These are phyloP conservation scores for Irpex sp. DNA, from an alignment of 1,284 basidiomycete genomes.

Conservation along the genomic window DNA sequence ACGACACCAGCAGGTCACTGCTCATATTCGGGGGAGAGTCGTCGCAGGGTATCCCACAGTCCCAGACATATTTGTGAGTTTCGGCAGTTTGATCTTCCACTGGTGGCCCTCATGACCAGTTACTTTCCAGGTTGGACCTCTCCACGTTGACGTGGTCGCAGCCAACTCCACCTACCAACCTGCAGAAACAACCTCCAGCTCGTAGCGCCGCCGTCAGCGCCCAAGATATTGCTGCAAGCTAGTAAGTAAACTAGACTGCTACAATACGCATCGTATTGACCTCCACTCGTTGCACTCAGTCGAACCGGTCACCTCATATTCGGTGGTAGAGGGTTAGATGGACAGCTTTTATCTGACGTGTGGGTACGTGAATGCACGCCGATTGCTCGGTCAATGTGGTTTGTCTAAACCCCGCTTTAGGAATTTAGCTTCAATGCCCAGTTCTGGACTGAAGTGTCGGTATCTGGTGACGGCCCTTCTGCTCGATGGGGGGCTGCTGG, in stretches of 20 bases:
- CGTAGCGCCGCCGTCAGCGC: constrained; percentile 61
- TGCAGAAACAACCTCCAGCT: constrained; percentile 49
- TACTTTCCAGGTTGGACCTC: constrained; percentile 48
- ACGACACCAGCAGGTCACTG: constrained; percentile 44
- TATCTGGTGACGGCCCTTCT: constrained; percentile 49
- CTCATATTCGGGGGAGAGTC: constrained; percentile 77
- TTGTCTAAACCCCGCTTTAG: constrained; percentile 30
- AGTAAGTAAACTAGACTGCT: constrained; percentile 42
- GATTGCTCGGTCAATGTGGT: not conserved
- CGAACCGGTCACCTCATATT: constrained; percentile 69
- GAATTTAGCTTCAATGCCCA: constrained; percentile 71
- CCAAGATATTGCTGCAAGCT: constrained; percentile 71
- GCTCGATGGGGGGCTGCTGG: constrained; percentile 67
- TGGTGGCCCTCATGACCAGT: not conserved
- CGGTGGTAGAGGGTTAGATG: constrained; percentile 56
- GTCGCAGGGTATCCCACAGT: constrained; percentile 55
- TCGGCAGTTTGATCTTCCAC: not conserved
- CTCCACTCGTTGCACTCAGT: constrained; percentile 31
- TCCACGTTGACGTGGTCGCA: constrained; percentile 56
- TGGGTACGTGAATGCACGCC: constrained; percentile 51
- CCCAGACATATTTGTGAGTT: constrained; percentile 64
- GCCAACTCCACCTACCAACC: constrained; percentile 46
- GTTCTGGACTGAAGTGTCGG: constrained; percentile 63
- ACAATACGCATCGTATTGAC: not conserved
- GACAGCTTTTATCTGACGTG: constrained; percentile 54